phyloP scores from a whole-genome alignment of 495 filamentous ascomycete species.

The Xylaria curta region DNA sequence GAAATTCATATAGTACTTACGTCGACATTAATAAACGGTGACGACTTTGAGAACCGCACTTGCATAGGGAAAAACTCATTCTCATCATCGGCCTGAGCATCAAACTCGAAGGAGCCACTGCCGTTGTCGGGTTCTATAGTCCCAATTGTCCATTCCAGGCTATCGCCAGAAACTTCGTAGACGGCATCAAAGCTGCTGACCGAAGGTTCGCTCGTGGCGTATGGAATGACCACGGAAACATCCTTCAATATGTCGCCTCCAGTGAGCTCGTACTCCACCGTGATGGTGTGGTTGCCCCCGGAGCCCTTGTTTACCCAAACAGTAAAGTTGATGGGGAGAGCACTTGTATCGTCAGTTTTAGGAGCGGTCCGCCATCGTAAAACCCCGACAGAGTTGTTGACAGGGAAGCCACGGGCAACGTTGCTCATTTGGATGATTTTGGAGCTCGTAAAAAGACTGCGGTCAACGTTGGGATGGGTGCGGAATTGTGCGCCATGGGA shows the following conservation, averaged over 20 bases:
- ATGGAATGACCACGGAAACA: conserved; percentile 86
- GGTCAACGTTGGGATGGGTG: conserved; percentile 95
- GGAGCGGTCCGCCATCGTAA: conserved; percentile 84
- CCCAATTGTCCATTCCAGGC: conserved; percentile 90
- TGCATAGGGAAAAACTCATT: conserved; percentile 97
- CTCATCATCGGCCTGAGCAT: conserved; percentile 82
- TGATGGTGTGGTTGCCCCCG: conserved; percentile 79
- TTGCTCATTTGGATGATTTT: conserved; percentile 88
- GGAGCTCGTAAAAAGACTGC: conserved; percentile 74
- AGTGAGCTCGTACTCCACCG: conserved; percentile 91
- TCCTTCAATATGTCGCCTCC: conserved; percentile 76
- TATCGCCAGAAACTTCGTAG: conserved; percentile 94
- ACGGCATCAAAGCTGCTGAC: conserved; percentile 92
- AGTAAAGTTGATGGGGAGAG: conserved; percentile 88
- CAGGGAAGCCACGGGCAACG: conserved; percentile 81
- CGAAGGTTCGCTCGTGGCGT: conserved; percentile 76
- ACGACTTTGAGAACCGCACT: conserved; percentile 84
- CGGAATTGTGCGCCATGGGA: conserved; percentile 84
- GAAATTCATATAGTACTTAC: conserved; percentile 57
- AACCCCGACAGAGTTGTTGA: conserved; percentile 87
- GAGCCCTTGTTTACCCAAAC: conserved; percentile 93
- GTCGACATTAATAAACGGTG: conserved; percentile 88
- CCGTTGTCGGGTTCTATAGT: conserved; percentile 79
- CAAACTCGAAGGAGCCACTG: conserved; percentile 90
- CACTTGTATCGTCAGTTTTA: conserved; percentile 72